Conservation (phyloP, 1,284 basidiomycete genomes). For the Ganoderma sinense region DNA sequence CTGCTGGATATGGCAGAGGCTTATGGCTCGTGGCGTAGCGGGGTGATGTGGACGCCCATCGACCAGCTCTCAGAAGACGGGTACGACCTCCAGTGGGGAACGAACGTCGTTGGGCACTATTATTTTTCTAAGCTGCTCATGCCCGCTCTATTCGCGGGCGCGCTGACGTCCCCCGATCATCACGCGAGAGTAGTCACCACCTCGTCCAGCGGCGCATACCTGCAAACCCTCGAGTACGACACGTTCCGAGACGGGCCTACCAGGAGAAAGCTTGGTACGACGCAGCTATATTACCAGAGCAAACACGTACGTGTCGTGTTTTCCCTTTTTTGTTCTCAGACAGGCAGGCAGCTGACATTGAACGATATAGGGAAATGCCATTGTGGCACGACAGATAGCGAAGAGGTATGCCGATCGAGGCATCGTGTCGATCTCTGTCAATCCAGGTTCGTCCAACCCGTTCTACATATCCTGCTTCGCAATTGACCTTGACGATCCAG, state of each 20-base stretch:
- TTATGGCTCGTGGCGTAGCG: slow-evolving; percentile 37
- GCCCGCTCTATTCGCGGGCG: slow-evolving; percentile 46
- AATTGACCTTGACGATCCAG: slow-evolving; percentile 17
- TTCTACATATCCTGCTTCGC: not conserved
- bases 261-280: slow-evolving; percentile 36
- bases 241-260: slow-evolving; percentile 39
- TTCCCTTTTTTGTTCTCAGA: no score
- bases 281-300: slow-evolving; percentile 49
- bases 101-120: slow-evolving; percentile 53
- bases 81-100: slow-evolving; percentile 60
- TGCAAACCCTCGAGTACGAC: slow-evolving; percentile 39
- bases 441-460: slow-evolving; percentile 37
- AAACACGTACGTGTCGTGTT: slow-evolving; percentile 47
- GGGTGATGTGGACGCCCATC: slow-evolving; percentile 53
- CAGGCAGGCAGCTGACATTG: not conserved
- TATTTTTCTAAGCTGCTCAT: slow-evolving; percentile 52
- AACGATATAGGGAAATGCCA: slow-evolving; percentile 8
- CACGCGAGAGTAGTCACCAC: slow-evolving; percentile 52
- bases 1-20: no score
- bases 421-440: slow-evolving; percentile 46
- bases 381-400: slow-evolving; percentile 23
- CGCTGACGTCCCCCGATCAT: slow-evolving; percentile 39
- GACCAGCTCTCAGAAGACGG: slow-evolving; percentile 51
- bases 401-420: slow-evolving; percentile 39
- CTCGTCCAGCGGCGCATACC: slow-evolving; percentile 43